phyloP scores from a whole-genome alignment of 164 flowering plant genomes.

The Aristolochia fimbriata region DNA sequence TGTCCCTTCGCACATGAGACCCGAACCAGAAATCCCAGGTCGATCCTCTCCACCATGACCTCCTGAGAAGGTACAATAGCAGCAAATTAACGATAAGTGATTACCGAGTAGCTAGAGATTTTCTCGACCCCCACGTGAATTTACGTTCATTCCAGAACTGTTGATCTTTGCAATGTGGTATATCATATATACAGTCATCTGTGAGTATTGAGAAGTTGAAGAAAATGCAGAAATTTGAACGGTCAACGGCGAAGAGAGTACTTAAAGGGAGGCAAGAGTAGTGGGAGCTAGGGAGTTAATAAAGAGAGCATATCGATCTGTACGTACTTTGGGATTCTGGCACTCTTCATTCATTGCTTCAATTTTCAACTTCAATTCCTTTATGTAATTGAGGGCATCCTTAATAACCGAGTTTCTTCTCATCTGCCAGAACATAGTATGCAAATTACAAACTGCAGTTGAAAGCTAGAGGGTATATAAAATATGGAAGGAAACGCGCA shows the following conservation, averaged over 20 bases:
- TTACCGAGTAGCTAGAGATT: too few species aligned
- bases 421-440: conserved; percentile 17
- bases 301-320: conserved; percentile 20
- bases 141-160: not conserved
- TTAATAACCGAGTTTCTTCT: conserved; percentile 23
- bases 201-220: conserved; percentile 3
- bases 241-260: conserved; percentile 6
- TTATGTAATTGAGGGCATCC: conserved; percentile 33
- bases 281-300: too few species aligned
- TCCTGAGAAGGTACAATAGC: conserved; percentile 17
- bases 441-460: not conserved
- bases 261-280: too few species aligned
- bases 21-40: conserved; percentile 21
- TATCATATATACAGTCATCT: too few species aligned
- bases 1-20: conserved; percentile 31
- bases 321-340: conserved; percentile 8
- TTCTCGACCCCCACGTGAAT: not conserved
- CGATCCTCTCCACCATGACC: conserved; percentile 49
- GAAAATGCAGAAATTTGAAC: conserved; percentile 7
- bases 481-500: not conserved
- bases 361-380: conserved; percentile 27
- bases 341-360: conserved; percentile 31
- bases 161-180: too few species aligned
- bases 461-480: not conserved
- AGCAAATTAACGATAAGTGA: not conserved